Evolutionary conservation across 306 rosid species (phyloP), one percentile per base, ranked within the genome.

Genomic region (Gastrolobium villosum): DNA sequence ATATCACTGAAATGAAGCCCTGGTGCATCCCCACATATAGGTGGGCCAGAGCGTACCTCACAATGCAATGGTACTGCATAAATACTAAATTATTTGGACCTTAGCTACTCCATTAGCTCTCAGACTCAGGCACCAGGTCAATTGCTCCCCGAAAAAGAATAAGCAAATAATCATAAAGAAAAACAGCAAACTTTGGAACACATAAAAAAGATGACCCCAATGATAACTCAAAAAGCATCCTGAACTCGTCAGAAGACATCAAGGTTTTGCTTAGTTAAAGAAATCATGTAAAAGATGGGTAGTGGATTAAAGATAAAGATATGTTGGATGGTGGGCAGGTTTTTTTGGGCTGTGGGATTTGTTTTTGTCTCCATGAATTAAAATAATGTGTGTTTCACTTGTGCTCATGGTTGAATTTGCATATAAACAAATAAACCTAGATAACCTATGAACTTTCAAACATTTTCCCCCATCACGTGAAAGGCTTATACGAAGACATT

Each of bases 321-420:
- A 43, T 7, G 55, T 71, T 76, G 76, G 74, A 62, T 79, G 80
- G 85, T 90, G 96, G 96, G 91, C 94, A 86, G 79, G 48, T 86
- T 61, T 81, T 80, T 83, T 76, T 83, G 81, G 84, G 81, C 79
- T 67, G 77, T 35, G 82, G 89, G 84, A 83, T 81, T 83, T 82
- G 85, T 63, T 81, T 82, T 63, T 76, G 72, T 41, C 63, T 45
- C 43, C 10, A 7, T 35, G 68, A 41, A 54, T 13, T 67, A 78
- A 37, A 87, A 75, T 65, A 63, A 32, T 48, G 39, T 6, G 10
- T 26, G 44, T 73, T 64, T 67, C 41, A 43, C 11, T 70, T 81
- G 71, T 65, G 77, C 9, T 59, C 20, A 15, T 75, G 81, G 72
- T 67, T 70, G 6, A 60, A 66, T 65, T 36, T 82, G 36, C 70